Conservation (phyloP, 108 stramenopile species). For the Skeletonema potamos region DNA sequence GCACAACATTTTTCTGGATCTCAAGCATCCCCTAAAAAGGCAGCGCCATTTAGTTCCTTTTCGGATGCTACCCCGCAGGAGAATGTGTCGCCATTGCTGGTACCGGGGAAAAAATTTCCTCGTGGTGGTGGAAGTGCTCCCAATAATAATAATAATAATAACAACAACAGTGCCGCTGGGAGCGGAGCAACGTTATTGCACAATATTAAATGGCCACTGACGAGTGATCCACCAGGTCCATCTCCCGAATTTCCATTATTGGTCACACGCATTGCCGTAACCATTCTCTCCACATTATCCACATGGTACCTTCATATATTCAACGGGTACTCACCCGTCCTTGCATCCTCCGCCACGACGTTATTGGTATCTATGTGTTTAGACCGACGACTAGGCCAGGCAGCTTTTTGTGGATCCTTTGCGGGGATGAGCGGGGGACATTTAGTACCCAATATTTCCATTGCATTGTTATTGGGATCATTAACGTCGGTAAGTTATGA, state of each 20-base stretch:
- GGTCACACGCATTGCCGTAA: constrained; percentile 31
- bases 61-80: constrained; percentile 5
- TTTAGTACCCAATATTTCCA: constrained; percentile 26
- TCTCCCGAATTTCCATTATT: constrained; percentile 49
- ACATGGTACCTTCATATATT: constrained; percentile 43
- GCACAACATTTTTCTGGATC: not conserved
- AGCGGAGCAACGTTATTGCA: constrained; percentile 1
- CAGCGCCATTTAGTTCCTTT: not conserved
- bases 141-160: not conserved
- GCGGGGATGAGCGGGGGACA: constrained; percentile 54
- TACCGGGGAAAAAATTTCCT: not conserved
- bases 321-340: constrained; percentile 38
- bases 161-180: not conserved
- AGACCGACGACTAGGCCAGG: constrained; percentile 52
- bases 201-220: constrained; percentile 14
- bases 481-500: constrained; percentile 52
- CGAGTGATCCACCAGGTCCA: constrained; percentile 38
- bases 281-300: constrained; percentile 39
- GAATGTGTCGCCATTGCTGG: not conserved
- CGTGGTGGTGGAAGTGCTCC: not conserved
- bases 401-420: constrained; percentile 62
- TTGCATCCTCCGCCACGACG: constrained; percentile 49
- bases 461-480: constrained; percentile 29
- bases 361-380: constrained; percentile 31
- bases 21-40: not conserved